These are phyloP conservation scores for Ambrosia trifida DNA, from an alignment of 129 eudicot genomes.

Conservation along the genomic window DNA sequence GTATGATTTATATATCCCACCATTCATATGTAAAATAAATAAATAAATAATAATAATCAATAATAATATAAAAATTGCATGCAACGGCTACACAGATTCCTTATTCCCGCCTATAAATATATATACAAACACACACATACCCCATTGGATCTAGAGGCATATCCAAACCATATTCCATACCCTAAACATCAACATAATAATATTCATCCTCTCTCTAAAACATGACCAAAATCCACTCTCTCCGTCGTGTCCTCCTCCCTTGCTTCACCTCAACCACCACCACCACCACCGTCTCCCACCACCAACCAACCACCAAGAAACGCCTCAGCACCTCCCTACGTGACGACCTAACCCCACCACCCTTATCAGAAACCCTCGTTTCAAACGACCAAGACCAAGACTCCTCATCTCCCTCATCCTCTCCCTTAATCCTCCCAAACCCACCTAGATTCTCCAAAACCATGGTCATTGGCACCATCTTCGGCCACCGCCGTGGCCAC, in stretches of 20 bases:
- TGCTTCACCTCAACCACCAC: conserved; percentile 59
- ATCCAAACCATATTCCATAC: background rate
- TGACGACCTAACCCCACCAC: conserved; percentile 49
- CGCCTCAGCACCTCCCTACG: conserved; percentile 97
- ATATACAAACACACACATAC: background rate
- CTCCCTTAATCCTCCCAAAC: conserved; percentile 25
- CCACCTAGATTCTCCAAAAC: conserved; percentile 75
- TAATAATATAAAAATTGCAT: background rate
- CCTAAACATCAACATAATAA: conserved; percentile 25
- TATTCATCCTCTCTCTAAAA: background rate
- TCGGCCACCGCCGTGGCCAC: conserved; percentile 92
- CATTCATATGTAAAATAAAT: no score
- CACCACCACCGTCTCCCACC: conserved; percentile 36
- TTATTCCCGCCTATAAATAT: conserved; percentile 22
- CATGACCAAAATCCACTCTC: conserved; percentile 72
- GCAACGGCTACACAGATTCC: conserved; percentile 6
- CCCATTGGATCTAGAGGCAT: background rate
- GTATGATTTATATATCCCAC: background rate
- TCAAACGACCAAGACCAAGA: conserved; percentile 26
- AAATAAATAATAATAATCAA: no score
- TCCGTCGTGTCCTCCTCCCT: conserved; percentile 78
- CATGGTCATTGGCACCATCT: conserved; percentile 86
- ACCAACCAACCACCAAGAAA: conserved; percentile 55
- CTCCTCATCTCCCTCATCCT: conserved; percentile 42
- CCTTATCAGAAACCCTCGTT: conserved; percentile 22